Evolutionary conservation across 2,329 filamentous ascomycete genomes (phyloP), one percentile per base, ranked within the genome.

Genomic region (Sporothrix variecibatus): DNA sequence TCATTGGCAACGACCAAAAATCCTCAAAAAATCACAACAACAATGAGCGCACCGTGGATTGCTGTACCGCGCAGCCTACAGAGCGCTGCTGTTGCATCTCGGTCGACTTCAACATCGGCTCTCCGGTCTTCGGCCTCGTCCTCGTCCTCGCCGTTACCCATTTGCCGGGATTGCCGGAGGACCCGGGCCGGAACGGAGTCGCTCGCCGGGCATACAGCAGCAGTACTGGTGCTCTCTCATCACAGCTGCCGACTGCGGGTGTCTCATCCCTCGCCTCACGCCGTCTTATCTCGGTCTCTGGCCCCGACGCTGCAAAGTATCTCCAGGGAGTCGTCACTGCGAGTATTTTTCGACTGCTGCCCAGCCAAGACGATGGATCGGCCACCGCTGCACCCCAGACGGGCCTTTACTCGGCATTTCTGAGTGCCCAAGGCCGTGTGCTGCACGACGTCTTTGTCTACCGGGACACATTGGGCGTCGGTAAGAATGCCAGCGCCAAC

Each of bases 401-500:
- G 0, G 91, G 90, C 3, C 91, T 92, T 81, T 98, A 97, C 82
- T 87, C 92, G 7, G 94, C 91, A 0, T 97, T 99, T 79, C 86
- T 99, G 58, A 97, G 93, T 77, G 94, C 95, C 8, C 89, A 90
- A 75, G 96, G 96, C 58, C 89, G 95, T 74, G 88, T 99, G 11
- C 85, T 98, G 60, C 89, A 95, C 84, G 96, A 99, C 83, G 92
- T 94, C 71, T 97, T 98, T 82, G 86, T 99, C 67, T 98, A 97
- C 85, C 92, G 91, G 0, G 84, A 89, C 76, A 79, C 83, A 64
- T 79, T 82, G 65, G 71, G 75, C n/a, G 9, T 76, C 38, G 58
- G 73, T 34, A 53, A 62, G 58, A 26, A 38, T 9, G 26, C 58
- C 58, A 43, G 28, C 23, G 31, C 0, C 26, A 51, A 11, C 46